Evolutionary conservation across 2,329 filamentous ascomycete genomes (phyloP), one percentile per base, ranked within the genome.

Genomic region (Alternaria brassicicola): DNA sequence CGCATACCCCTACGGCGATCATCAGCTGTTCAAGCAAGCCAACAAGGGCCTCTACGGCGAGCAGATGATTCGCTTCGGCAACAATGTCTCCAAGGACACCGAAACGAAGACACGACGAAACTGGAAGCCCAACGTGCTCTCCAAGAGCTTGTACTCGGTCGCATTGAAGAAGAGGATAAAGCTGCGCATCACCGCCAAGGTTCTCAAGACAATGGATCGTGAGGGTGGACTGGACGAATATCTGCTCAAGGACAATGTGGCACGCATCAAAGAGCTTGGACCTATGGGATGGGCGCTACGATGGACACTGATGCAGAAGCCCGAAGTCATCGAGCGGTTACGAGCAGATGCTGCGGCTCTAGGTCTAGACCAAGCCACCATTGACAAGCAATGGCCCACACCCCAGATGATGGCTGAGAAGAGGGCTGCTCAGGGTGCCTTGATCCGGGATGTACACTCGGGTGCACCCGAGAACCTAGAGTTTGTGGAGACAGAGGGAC

Each of bases 191-290:
- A 91, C 88, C 6, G 83, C 89, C 38, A 84, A 86, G 55, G 90
- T 92, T 25, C 82, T 83, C 58, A 74, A 80, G 62, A 82, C 78
- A 33, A 91, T 98, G 73, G 88, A 92, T 74, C 94, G 93, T 75
- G 87, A 89, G 62, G 94, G 94, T 59, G 93, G 95, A 7, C 83
- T 99, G 64, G 95, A 99, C 78, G 88, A 93, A 72, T 99, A 99
- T 80, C 82, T 99, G 43, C 83, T 97, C 39, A 93, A 92, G 66
- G 85, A 88, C 75, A 95, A 92, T 79, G 82, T 89, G 15, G 85
- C 83, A 38, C 86, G 95, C 63, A 84, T 98, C 73, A 91, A 89
- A 81, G 92, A 97, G 78, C 82, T 99, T 56, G 95, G 95, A 5
- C 88, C 94, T 51, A 89, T 89, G 65, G 95, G 95, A 6, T 99